Percentiles rank a stretch among this genome's conserved stretches.
phyloP scores from a whole-genome alignment of 2,329 filamentous ascomycete species.

The Rosellinia necatrix region DNA sequence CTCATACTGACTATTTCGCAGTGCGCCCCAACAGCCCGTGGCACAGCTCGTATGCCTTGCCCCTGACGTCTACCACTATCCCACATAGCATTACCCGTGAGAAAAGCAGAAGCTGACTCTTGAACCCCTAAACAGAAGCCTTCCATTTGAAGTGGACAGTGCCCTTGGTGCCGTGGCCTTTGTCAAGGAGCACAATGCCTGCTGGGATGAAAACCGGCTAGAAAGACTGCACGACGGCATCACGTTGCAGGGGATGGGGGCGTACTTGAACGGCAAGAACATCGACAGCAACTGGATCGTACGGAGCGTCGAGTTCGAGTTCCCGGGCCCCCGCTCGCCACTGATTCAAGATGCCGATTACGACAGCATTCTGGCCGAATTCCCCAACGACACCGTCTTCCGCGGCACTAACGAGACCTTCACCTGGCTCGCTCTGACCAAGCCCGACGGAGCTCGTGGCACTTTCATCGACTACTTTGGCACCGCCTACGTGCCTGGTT shows the following conservation, averaged over 20 bases:
- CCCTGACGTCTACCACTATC: not conserved
- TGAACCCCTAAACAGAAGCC: not conserved
- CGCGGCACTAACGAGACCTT: slow-evolving; percentile 29
- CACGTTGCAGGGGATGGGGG: slow-evolving; percentile 16
- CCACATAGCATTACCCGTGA: not conserved
- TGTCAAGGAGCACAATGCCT: slow-evolving; percentile 9
- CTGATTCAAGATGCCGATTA: slow-evolving; percentile 16
- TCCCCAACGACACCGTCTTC: slow-evolving; percentile 26
- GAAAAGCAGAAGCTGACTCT: not conserved
- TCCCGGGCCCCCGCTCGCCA: slow-evolving; percentile 23
- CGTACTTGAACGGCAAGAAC: slow-evolving; percentile 21
- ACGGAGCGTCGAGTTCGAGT: slow-evolving; percentile 22
- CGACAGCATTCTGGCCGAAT: slow-evolving; percentile 19
- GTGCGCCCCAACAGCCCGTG: slow-evolving; percentile 21
- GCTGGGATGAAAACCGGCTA: slow-evolving; percentile 11
- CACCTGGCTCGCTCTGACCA: slow-evolving; percentile 21
- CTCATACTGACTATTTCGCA: slow-evolving; percentile 3
- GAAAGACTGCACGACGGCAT: slow-evolving; percentile 22
- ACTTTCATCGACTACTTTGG: slow-evolving; percentile 23
- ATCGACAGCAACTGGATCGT: slow-evolving; percentile 23
- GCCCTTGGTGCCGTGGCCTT: slow-evolving; percentile 17
- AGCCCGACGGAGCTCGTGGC: slow-evolving; percentile 20
- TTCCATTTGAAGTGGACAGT: slow-evolving; percentile 25
- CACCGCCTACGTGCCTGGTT: slow-evolving; percentile 13
- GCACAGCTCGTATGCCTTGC: slow-evolving; percentile 10